Percentiles rank a stretch among this genome's conserved stretches.
These are phyloP conservation scores for Lavandula angustifolia DNA, from an alignment of 257 asterid species.

Conservation along the genomic window DNA sequence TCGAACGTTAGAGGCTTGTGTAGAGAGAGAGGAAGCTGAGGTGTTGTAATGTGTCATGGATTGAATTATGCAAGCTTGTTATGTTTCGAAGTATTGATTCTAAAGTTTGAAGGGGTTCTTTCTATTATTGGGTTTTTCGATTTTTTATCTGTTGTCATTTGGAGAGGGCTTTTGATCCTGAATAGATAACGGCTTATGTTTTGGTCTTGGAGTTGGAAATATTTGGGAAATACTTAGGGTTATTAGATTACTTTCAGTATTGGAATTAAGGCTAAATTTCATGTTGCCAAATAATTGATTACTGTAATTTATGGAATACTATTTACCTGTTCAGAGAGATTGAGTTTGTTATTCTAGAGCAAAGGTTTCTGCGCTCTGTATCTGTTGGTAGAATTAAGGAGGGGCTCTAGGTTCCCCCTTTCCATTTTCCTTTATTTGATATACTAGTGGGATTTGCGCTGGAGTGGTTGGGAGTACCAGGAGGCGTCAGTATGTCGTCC, in stretches of 20 bases:
- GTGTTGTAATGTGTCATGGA: constrained; percentile 14
- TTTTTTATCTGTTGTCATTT: neutral
- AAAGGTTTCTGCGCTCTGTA: constrained; percentile 13
- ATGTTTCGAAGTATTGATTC: constrained; percentile 14
- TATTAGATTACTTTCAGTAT: constrained; percentile 19
- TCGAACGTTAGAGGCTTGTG: constrained; percentile 23
- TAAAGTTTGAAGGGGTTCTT: constrained; percentile 20
- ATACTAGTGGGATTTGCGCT: constrained; percentile 67
- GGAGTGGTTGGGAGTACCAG: constrained; percentile 97
- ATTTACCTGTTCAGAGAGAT: neutral
- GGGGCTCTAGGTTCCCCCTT: constrained; percentile 29
- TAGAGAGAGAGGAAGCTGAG: constrained; percentile 6
- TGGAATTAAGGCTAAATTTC: constrained; percentile 6
- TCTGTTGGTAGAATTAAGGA: constrained; percentile 33
- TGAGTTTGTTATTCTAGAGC: constrained; percentile 12
- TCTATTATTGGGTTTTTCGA: neutral
- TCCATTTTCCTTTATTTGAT: neutral
- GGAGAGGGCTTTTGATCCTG: constrained; percentile 4
- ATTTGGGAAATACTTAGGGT: constrained; percentile 7
- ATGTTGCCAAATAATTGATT: constrained; percentile 25
- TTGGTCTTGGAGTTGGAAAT: constrained; percentile 27
- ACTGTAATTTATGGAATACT: constrained; percentile 16
- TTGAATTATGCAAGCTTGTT: constrained; percentile 28
- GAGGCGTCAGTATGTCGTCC: constrained; percentile 96
- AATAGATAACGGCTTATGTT: neutral